These are phyloP conservation scores for Oryza australiensis DNA, from an alignment of 176 grass and related monocot genomes.

Conservation along the genomic window DNA sequence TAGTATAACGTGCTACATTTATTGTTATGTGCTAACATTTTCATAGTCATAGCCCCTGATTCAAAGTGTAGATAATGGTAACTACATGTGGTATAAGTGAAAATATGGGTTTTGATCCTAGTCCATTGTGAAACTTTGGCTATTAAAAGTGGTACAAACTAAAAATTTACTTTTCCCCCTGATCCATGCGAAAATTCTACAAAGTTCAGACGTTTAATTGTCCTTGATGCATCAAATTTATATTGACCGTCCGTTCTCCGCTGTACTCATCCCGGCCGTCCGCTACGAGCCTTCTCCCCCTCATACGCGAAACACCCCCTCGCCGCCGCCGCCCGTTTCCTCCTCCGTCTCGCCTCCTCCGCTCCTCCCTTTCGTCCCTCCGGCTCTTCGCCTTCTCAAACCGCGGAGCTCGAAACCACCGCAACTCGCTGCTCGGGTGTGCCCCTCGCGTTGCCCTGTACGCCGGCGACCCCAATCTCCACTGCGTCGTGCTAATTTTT, in stretches of 20 bases:
- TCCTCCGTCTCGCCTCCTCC: not conserved
- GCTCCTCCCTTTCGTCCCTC: no score
- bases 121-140: no score
- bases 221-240: not conserved
- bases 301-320: not conserved
- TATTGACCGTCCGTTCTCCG: not conserved
- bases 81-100: no score
- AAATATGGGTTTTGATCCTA: no score
- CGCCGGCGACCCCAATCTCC: not conserved
- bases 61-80: no score
- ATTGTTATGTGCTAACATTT: no score
- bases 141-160: no score
- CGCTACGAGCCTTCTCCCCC: not conserved
- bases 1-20: no score
- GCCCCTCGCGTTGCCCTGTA: not conserved
- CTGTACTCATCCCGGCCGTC: not conserved
- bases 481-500: not conserved
- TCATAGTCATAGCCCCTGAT: no score
- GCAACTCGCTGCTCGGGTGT: not conserved
- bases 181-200: not conserved
- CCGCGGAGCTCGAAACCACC: constrained; percentile 5
- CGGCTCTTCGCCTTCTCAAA: no score
- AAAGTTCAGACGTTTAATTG: not conserved
- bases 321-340: not conserved
- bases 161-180: no score